Percentiles rank a stretch among this genome's conserved stretches.
These are phyloP conservation scores for Calonectria crousiana DNA, from an alignment of 2,329 filamentous ascomycete species.

Conservation along the genomic window DNA sequence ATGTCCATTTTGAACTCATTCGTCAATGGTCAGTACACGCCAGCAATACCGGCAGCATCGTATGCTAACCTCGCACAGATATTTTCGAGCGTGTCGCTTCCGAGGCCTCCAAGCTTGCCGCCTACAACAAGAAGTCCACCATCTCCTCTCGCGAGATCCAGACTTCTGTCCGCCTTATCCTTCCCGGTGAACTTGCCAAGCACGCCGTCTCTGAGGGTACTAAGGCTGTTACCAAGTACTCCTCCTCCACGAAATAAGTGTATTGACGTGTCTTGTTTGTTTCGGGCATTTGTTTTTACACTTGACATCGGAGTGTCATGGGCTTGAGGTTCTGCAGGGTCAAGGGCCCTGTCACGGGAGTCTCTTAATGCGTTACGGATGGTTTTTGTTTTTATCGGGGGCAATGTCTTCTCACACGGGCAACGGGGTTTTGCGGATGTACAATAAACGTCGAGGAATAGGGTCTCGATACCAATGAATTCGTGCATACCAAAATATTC, in stretches of 20 bases:
- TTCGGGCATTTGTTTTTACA: constrained; percentile 66
- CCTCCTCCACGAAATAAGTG: constrained; percentile 96
- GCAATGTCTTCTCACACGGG: constrained; percentile 76
- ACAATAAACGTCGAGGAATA: constrained; percentile 77
- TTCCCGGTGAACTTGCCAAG: constrained; percentile 98
- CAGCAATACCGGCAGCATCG: not conserved
- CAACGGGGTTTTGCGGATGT: constrained; percentile 79
- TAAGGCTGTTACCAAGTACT: constrained; percentile 99
- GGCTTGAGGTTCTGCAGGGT: constrained; percentile 62
- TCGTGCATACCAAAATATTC: constrained; percentile 66
- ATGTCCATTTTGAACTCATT: constrained; percentile 99
- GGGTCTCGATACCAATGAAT: constrained; percentile 71
- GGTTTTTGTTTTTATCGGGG: constrained; percentile 74
- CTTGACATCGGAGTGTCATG: constrained; percentile 71
- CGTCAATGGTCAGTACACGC: constrained; percentile 83
- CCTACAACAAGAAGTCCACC: constrained; percentile 99
- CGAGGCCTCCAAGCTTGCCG: constrained; percentile 98
- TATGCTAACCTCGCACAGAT: constrained; percentile 64
- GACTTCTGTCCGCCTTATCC: constrained; percentile 97
- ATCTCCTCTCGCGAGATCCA: constrained; percentile 99
- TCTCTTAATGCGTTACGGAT: constrained; percentile 83
- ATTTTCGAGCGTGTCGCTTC: constrained; percentile 99
- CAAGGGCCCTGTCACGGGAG: constrained; percentile 52
- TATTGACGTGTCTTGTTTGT: constrained; percentile 69
- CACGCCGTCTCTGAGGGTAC: constrained; percentile 99